Evolutionary conservation across 768 basidiomycete genomes (phyloP), one percentile per base, ranked within the genome.

Genomic region (Sarcodon sp.): DNA sequence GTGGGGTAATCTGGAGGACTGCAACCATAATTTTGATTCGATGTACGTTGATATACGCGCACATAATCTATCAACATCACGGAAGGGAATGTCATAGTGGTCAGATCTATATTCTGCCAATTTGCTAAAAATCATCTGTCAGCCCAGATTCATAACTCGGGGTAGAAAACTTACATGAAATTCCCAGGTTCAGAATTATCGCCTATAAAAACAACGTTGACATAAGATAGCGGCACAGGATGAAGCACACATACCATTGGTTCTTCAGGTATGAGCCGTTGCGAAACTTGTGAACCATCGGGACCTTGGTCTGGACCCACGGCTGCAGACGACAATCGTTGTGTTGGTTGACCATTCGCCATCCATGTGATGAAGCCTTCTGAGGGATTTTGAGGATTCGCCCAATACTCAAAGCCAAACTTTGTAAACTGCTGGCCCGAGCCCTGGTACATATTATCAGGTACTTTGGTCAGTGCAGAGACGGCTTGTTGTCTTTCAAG

Each of bases 341-440:
- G 76, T 0, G 73, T 70, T 35, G 69, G 69, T 31, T 58, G 56
- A 1, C 78, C 81, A 51, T 80, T 72, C 11, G 77, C 71, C 48
- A 77, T 71, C 91, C 91, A 92, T 6, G 80, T 80, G 49, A 92
- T 79, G 56, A 72, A 83, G 0, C 84, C 84, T 7, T 71, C 71
- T 0, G 57, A 47, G 0, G 70, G 69, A 45, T 77, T 65, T 4
- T 69, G 64, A 1, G 77, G 79, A 57, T 86, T 71, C 6, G 75
- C 66, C 69, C 72, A 84, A 57, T 83, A 87, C 59, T 91, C 89
- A 56, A 87, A 87, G 12, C 85, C 77, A 44, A 76, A 67, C 3
- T 63, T 74, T 50, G 66, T 67, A 54, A 71, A 78, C 48, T 65
- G 62, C 46, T 67, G 65, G 5, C 78, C 80, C 10, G 69, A 68